Evolutionary conservation across 2,329 filamentous ascomycete genomes (phyloP).

Genomic region (Apiospora aurea): DNA sequence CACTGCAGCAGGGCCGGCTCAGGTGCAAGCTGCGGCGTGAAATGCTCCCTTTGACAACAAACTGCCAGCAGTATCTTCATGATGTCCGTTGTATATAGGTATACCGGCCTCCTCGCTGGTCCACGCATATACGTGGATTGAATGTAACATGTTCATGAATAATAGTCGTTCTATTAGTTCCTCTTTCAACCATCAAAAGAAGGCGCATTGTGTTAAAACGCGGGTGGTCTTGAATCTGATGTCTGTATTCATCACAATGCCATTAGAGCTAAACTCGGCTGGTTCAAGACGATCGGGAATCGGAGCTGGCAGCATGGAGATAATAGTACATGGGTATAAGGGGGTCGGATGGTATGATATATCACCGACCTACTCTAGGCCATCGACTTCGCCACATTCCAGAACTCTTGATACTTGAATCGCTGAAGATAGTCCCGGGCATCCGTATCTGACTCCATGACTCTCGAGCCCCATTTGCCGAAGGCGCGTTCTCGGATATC

Average conservation of each 20-base stretch:
- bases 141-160: too few species aligned
- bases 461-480: conserved; percentile 84
- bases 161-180: too few species aligned
- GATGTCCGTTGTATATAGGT: too few species aligned
- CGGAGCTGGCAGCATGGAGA: background rate
- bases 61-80: background rate
- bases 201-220: background rate
- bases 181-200: background rate
- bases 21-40: background rate
- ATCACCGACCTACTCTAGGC: background rate
- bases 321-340: conserved; percentile 14
- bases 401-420: conserved; percentile 94
- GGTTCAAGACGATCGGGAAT: background rate
- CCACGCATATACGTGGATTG: background rate
- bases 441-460: conserved; percentile 92
- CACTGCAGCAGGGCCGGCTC: background rate
- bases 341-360: background rate
- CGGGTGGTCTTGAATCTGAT: background rate
- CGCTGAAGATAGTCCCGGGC: conserved; percentile 81
- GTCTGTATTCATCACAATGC: background rate
- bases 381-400: conserved; percentile 78
- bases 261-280: background rate
- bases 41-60: background rate
- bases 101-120: too few species aligned
- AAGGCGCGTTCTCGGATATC: conserved; percentile 83